phyloP scores from a whole-genome alignment of 768 basidiomycete species.

The Hygrophorus pudorinus region DNA sequence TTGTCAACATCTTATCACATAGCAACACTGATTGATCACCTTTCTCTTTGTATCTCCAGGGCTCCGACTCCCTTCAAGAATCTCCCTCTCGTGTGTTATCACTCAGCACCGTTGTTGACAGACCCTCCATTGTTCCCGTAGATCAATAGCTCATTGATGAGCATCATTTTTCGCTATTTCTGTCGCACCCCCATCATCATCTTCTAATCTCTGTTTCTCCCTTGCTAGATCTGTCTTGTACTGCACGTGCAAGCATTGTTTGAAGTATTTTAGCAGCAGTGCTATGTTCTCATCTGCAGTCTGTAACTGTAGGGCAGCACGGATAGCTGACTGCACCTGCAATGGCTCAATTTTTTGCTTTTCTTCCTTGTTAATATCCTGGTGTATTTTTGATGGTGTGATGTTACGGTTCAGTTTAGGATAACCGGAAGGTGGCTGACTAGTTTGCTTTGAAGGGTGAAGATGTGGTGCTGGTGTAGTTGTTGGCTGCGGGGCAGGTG shows the following conservation, averaged over 20 bases:
- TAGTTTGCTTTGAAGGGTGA: no score
- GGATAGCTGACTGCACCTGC: no score
- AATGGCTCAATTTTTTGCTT: no score
- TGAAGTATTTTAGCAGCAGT: background rate
- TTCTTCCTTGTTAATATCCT: no score
- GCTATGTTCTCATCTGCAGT: background rate
- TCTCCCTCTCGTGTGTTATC: background rate
- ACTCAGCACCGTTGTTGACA: background rate
- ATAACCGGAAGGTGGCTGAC: no score
- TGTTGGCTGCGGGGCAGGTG: no score
- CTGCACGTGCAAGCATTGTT: background rate
- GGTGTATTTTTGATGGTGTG: no score
- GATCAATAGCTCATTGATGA: background rate
- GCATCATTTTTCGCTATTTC: background rate
- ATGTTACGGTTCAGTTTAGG: no score
- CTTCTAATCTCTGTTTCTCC: no score
- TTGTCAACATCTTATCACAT: no score
- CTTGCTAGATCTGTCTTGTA: background rate
- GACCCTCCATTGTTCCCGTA: background rate
- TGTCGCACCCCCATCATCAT: no score
- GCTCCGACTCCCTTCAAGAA: background rate
- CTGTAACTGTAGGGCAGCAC: background rate
- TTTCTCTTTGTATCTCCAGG: background rate
- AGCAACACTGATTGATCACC: background rate
- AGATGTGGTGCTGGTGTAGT: no score